These are phyloP conservation scores for Aspergillus coremiiformis DNA, from an alignment of 495 filamentous ascomycete species.

Conservation along the genomic window DNA sequence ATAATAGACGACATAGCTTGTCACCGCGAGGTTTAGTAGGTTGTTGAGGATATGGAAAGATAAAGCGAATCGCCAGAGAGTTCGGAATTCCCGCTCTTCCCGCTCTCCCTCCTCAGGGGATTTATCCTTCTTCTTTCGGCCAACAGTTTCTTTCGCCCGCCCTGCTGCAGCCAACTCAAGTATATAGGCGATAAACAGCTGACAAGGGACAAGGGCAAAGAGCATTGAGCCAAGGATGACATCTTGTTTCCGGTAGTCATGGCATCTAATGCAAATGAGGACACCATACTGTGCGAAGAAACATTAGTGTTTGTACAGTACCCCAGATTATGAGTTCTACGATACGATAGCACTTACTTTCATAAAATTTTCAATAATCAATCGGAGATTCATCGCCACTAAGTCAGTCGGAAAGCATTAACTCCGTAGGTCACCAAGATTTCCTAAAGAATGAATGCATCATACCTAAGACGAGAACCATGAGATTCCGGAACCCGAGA, in stretches of 20 bases:
- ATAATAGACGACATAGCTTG: slow-evolving; percentile 81
- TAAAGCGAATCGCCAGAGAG: slow-evolving; percentile 72
- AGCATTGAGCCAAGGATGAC: slow-evolving; percentile 65
- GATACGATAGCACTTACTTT: slow-evolving; percentile 52
- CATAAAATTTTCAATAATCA: slow-evolving; percentile 95
- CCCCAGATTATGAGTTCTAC: not conserved
- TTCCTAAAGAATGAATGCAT: not conserved
- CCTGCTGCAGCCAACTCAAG: slow-evolving; percentile 76
- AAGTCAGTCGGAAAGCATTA: slow-evolving; percentile 10
- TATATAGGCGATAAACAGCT: slow-evolving; percentile 80
- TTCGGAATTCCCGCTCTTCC: slow-evolving; percentile 47
- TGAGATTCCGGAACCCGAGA: slow-evolving; percentile 87
- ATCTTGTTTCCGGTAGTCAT: slow-evolving; percentile 78
- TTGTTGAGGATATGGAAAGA: slow-evolving; percentile 74
- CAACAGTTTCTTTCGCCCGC: slow-evolving; percentile 61
- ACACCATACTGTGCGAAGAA: slow-evolving; percentile 66
- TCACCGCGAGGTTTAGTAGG: slow-evolving; percentile 67
- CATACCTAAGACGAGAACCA: slow-evolving; percentile 86
- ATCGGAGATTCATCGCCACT: slow-evolving; percentile 87
- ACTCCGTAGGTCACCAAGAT: not conserved
- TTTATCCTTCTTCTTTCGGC: slow-evolving; percentile 50
- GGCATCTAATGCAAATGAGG: slow-evolving; percentile 83
- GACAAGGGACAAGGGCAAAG: slow-evolving; percentile 79
- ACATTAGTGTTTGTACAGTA: slow-evolving; percentile 8
- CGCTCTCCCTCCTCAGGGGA: slow-evolving; percentile 48